Base-by-base conservation (phyloP, 768 basidiomycete species). In the Lactarius vividus region DNA sequence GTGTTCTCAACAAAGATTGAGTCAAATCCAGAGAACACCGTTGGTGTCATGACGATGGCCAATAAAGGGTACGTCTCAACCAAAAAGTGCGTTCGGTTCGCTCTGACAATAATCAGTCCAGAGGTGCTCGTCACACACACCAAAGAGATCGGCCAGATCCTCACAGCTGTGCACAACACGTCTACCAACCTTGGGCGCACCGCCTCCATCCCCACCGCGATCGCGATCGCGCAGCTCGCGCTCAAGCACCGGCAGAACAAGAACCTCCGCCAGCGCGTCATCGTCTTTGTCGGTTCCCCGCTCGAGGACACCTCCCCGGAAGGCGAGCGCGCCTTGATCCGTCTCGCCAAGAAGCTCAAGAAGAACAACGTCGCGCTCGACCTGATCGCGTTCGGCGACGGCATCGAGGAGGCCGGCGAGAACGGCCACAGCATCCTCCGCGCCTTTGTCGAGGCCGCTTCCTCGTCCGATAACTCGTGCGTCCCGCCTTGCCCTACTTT, bases 341-440 rank as follows among this genome's bases (percentile, higher is more conserved):
- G 88, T 75, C 84, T 99, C 40, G 97, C 96, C 11, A 97, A 96
- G 82, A 97, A 94, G 77, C 82, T 99, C 68, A 98, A 98, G 83
- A 99, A 99, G 88, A 98, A 98, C 76, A 99, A 98, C 72, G 94
- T 99, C 52, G 92, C 96, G 1, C 84, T 98, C 29, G 97, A 99
- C 76, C 81, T 98, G 59, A 81, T 98, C 33, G 85, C 85, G 6
- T 98, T 94, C 76, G 96, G 96, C 1, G 96, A 96, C 71, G 91
- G 87, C 6, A 91, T 95, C 54, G 90, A 89, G 73, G 85, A 86
- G 72, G 77, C 79, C 6, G 75, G 74, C 18, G 75, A 74, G 58
- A 88, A 84, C 65, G 86, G 86, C 53, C 85, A 82, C 56, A 85
- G 85, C 18, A 85, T 93, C 62, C 80, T 99, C 66, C 84, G 81